Base-by-base conservation (phyloP, 768 basidiomycete species). In the Serendipita sp. region DNA sequence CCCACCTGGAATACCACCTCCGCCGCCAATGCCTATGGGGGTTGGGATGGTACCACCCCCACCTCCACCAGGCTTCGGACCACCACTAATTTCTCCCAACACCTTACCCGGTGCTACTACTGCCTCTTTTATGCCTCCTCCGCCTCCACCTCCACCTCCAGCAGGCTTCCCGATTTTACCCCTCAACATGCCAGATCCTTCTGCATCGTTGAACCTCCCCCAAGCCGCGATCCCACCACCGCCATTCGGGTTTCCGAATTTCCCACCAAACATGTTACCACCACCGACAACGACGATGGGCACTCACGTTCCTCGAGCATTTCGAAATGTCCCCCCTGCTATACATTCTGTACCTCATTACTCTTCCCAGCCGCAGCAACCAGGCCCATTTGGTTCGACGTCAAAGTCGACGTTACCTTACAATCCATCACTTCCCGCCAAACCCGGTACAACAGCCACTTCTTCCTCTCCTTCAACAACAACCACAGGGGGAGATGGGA, bases 381-480 rank as follows among this genome's bases (percentile, higher is more conserved):
- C 63, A 41, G 46, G 1, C 45, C 30, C 41, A 7, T 18, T 51
- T 41, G 30, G 54, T 58, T 58, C 76, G 0, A 82, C 83, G 34
- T 86, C 86, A 32, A 82, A 83, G 1, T 86, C 85, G 3, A 86
- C 88, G 73, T 84, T 84, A 66, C 80, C 83, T 34, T 79, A 79
- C 18, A 66, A n/a, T 44, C 48, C 47, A 69, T 66, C 64, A n/a
- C 41, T 65, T 16, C 63, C 66, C 18, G 63, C 71, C 37, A 64
- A 71, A 11, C 68, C 71, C 34, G 66, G 71, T 56, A 35, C 71
- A 48, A 60, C 70, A 34, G 65, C 72, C 35, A 64, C 24, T 24
- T 24, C 24, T 51, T 67, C 76, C 15, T 74, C 74, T 15, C 71
- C 73, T 1, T 75, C 76, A 64, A 77, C 76, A 28, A 71, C 70